These are phyloP conservation scores for Prunus persica DNA, from an alignment of 306 rosid genomes.

Conservation along the genomic window Prunus_persica_NCBIv2 NC_034011.1:2540001-2540500, in stretches of 20 bases:
- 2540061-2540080: neutral
- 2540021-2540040: neutral
- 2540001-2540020: neutral
- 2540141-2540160: neutral
- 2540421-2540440: neutral
- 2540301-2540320: neutral
- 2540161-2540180: neutral
- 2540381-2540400: neutral
- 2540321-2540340: neutral
- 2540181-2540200: neutral
- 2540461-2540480: neutral
- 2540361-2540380: neutral
- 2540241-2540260: neutral
- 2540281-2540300: neutral
- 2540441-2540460: neutral
- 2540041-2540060: neutral
- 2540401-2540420: neutral
- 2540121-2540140: neutral
- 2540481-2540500: neutral
- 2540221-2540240: neutral
- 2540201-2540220: neutral
- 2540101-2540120: conserved; percentile 1
- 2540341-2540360: neutral
- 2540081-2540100: neutral
- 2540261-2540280: neutral